A percentile compares a stretch with the other conserved stretches of the same genome.
These are phyloP conservation scores for Polygonum maritimum DNA, from an alignment of 148 eudicot genomes.

Conservation along the genomic window DNA sequence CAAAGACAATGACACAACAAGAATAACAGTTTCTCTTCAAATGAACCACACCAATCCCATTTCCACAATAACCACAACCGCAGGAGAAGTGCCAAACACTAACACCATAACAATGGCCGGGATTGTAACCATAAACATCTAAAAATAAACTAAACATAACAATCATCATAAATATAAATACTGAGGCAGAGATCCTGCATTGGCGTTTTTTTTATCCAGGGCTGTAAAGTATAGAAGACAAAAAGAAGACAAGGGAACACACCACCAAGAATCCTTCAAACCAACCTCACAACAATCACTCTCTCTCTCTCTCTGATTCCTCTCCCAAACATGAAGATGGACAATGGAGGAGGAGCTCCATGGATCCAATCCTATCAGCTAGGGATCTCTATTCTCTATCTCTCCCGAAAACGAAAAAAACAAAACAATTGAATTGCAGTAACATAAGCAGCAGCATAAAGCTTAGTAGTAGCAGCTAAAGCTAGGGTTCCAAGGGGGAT, in stretches of 20 bases:
- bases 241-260: neutral
- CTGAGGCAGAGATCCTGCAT: neutral
- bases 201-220: neutral
- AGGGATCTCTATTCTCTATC: neutral
- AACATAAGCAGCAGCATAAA: neutral
- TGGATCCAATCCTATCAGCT: neutral
- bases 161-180: neutral
- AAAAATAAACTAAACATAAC: neutral
- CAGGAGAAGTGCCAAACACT: neutral
- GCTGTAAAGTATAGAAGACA: neutral
- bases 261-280: neutral
- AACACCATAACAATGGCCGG: neutral
- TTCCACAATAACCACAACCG: neutral
- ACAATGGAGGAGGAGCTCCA: neutral
- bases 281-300: neutral
- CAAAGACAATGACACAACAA: neutral
- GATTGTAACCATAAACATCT: neutral
- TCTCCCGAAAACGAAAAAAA: neutral
- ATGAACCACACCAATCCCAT: neutral
- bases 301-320: neutral
- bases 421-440: slow-evolving; percentile 6
- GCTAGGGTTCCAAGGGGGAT: neutral
- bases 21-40: neutral
- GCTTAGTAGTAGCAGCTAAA: neutral
- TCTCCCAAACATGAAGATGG: neutral